Percentiles rank a stretch among this genome's conserved stretches.
Conservation (phyloP, 2,329 filamentous ascomycete genomes). For the Hymenoscyphus fraxineus region DNA sequence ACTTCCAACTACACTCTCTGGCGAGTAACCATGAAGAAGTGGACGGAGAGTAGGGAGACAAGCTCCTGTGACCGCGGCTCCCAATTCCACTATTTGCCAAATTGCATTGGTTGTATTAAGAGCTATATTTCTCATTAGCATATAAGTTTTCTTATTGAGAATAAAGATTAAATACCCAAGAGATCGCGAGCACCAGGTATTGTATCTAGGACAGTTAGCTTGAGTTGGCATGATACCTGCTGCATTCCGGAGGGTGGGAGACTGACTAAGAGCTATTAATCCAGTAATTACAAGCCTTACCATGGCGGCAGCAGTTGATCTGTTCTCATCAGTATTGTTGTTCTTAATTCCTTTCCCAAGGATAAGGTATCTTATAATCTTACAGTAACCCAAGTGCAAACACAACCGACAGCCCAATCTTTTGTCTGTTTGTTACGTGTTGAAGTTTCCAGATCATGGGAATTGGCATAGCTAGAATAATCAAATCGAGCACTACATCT, state of each 20-base stretch:
- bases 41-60: conserved; percentile 4
- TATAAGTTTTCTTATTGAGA: neutral
- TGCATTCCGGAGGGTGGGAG: neutral
- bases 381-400: neutral
- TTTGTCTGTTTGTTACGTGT: neutral
- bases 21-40: neutral
- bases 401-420: neutral
- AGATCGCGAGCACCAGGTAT: neutral
- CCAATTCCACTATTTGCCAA: neutral
- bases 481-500: neutral
- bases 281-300: neutral
- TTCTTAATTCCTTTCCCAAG: neutral
- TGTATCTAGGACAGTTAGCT: neutral
- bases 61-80: neutral
- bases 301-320: neutral
- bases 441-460: conserved; percentile 4
- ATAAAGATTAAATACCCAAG: neutral
- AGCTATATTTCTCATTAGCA: neutral
- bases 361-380: neutral
- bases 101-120: neutral
- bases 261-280: neutral
- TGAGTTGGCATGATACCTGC: neutral
- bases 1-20: neutral
- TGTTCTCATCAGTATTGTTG: neutral
- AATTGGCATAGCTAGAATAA: neutral